phyloP scores from a whole-genome alignment of 352 stramenopile species.

The Phytopythium vexans region DNA sequence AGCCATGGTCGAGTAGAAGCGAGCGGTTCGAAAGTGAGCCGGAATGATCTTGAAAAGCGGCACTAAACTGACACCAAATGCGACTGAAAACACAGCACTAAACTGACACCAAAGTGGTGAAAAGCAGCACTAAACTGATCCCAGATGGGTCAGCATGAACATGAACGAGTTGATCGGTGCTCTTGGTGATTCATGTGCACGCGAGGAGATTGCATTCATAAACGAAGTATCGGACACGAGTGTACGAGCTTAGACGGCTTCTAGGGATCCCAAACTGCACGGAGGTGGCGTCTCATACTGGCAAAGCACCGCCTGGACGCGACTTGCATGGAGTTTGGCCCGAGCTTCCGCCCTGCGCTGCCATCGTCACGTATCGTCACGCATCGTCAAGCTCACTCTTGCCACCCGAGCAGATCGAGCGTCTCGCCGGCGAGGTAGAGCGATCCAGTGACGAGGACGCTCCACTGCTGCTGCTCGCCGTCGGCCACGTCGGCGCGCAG shows the following conservation, averaged over 20 bases:
- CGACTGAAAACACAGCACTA: too few species aligned
- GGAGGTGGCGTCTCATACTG: slow-evolving; percentile 19
- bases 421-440: slow-evolving; percentile 71
- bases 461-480: slow-evolving; percentile 37
- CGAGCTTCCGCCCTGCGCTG: not conserved
- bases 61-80: too few species aligned
- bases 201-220: too few species aligned
- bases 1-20: not conserved
- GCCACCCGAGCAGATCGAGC: slow-evolving; percentile 59
- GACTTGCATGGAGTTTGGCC: slow-evolving; percentile 25
- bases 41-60: not conserved
- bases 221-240: too few species aligned
- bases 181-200: not conserved
- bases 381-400: slow-evolving; percentile 30
- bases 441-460: slow-evolving; percentile 71
- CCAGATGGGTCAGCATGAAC: too few species aligned
- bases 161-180: not conserved
- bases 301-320: slow-evolving; percentile 3
- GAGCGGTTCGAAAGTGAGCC: not conserved
- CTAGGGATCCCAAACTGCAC: too few species aligned
- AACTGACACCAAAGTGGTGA: too few species aligned
- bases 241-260: too few species aligned
- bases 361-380: not conserved
- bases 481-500: slow-evolving; percentile 26
- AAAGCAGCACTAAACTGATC: not conserved